phyloP scores from a whole-genome alignment of 1,139 yeast genomes.

The Debaryomyces sp. region DNA sequence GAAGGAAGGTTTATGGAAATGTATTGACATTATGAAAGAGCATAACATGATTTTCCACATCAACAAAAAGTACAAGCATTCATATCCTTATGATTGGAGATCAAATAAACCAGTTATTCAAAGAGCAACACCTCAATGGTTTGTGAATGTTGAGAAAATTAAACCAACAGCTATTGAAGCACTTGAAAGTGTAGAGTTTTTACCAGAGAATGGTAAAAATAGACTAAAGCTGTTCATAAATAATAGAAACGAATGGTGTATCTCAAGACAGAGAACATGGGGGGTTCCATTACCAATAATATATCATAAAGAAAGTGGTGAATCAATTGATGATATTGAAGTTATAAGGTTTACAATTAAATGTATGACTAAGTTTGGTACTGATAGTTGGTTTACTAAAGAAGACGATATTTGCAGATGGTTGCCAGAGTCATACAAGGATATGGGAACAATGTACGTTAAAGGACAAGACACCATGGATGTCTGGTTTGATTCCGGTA shows the following conservation, averaged over 20 bases:
- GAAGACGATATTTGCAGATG: slow-evolving; percentile 61
- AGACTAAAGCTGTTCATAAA: slow-evolving; percentile 73
- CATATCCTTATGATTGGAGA: slow-evolving; percentile 97
- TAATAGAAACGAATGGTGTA: slow-evolving; percentile 94
- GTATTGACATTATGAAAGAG: slow-evolving; percentile 42
- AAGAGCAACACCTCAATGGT: slow-evolving; percentile 96
- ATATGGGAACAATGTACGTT: slow-evolving; percentile 42
- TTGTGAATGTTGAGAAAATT: slow-evolving; percentile 79
- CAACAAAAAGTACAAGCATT: slow-evolving; percentile 63
- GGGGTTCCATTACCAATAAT: slow-evolving; percentile 97
- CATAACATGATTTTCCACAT: slow-evolving; percentile 50
- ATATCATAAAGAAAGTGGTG: slow-evolving; percentile 59
- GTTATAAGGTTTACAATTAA: slow-evolving; percentile 57
- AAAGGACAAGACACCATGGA: slow-evolving; percentile 94
- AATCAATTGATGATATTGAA: slow-evolving; percentile 56
- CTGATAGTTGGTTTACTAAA: slow-evolving; percentile 77
- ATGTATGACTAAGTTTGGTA: slow-evolving; percentile 59
- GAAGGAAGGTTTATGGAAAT: slow-evolving; percentile 51
- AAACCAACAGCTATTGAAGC: slow-evolving; percentile 65
- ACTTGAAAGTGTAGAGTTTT: slow-evolving; percentile 62
- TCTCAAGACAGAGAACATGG: slow-evolving; percentile 96
- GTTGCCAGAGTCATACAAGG: slow-evolving; percentile 57
- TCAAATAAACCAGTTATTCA: slow-evolving; percentile 94
- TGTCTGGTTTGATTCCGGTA: slow-evolving; percentile 98
- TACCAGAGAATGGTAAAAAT: slow-evolving; percentile 72